These are phyloP conservation scores for Dryas alaskensis DNA, from an alignment of 306 rosid genomes.

Conservation along the genomic window DNA sequence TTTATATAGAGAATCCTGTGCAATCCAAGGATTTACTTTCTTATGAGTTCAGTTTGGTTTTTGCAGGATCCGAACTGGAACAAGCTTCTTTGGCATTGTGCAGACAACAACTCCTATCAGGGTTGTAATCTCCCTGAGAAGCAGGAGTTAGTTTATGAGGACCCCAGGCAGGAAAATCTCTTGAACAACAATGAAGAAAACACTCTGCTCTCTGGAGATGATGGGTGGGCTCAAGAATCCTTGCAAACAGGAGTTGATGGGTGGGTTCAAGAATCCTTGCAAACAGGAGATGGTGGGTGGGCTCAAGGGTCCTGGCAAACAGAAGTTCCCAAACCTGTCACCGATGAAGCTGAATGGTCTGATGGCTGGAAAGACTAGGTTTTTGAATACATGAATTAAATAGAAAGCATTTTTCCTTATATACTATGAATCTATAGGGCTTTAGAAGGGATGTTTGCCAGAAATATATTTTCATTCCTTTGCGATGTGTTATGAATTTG, in stretches of 20 bases:
- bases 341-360: constrained; percentile 67
- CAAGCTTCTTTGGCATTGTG: constrained; percentile 81
- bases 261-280: constrained; percentile 28
- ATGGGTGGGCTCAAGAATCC: constrained; percentile 9
- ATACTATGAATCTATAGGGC: neutral
- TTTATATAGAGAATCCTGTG: neutral
- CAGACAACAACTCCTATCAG: constrained; percentile 66
- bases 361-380: constrained; percentile 63
- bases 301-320: constrained; percentile 27
- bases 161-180: constrained; percentile 26
- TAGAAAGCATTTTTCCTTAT: neutral
- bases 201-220: constrained; percentile 11
- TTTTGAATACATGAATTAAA: neutral
- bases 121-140: constrained; percentile 78
- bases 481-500: neutral
- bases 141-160: constrained; percentile 35
- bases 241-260: constrained; percentile 4
- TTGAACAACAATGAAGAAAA: constrained; percentile 21
- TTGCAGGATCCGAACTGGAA: constrained; percentile 78
- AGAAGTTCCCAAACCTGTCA: constrained; percentile 42
- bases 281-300: constrained; percentile 31
- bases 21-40: neutral
- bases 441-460: neutral
- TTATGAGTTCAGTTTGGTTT: constrained; percentile 10
- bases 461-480: neutral